These are phyloP conservation scores for Diversispora epigaea DNA, from an alignment of 192 early-diverging fungal species.

Conservation along the genomic window DNA sequence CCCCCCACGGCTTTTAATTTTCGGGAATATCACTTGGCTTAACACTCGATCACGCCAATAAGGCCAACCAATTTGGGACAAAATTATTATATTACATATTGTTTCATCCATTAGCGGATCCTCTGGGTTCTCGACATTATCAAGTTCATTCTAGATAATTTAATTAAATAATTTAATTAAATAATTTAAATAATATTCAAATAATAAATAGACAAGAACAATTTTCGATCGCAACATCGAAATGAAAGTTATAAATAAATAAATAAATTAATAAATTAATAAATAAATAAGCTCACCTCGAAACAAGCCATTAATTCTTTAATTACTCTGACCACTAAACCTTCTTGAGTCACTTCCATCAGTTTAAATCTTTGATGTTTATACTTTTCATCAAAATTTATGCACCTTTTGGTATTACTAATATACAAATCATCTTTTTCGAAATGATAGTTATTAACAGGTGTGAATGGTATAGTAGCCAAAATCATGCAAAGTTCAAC, in stretches of 20 bases:
- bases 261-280: not conserved
- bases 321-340: slow-evolving; percentile 2
- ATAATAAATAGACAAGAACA: not conserved
- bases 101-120: not conserved
- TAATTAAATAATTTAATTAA: not conserved
- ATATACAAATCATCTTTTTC: slow-evolving; percentile 13
- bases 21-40: not conserved
- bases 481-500: slow-evolving; percentile 11
- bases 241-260: not conserved
- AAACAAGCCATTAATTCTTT: slow-evolving; percentile 2
- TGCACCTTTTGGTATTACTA: not conserved
- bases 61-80: slow-evolving; percentile 18
- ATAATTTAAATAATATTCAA: not conserved
- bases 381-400: not conserved
- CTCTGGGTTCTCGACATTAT: not conserved
- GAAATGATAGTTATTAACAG: slow-evolving; percentile 3
- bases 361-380: not conserved
- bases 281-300: not conserved
- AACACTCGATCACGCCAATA: slow-evolving; percentile 25
- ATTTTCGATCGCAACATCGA: not conserved
- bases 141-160: not conserved
- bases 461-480: slow-evolving; percentile 2
- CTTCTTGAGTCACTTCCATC: slow-evolving; percentile 21
- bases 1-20: slow-evolving; percentile 15
- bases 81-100: not conserved